These are phyloP conservation scores for Coemansia erecta DNA, from an alignment of 192 early-diverging fungal species.

Conservation along the genomic window DNA sequence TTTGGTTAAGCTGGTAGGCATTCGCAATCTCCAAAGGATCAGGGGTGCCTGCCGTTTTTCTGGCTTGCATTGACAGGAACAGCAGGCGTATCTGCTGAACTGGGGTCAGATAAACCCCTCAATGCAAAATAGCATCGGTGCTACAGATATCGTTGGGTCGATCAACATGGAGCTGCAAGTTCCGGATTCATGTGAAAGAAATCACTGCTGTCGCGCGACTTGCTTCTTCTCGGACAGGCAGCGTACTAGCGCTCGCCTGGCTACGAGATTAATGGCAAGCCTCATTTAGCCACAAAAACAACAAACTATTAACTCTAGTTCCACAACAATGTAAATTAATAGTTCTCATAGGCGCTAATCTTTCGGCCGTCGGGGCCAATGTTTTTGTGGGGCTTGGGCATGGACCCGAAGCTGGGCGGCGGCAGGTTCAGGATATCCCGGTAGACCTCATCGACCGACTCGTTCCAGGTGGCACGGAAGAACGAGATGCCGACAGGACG, in stretches of 20 bases:
- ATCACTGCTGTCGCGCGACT: too few species aligned
- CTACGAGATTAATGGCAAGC: not conserved
- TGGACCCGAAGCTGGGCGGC: constrained; percentile 32
- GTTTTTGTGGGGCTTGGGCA: constrained; percentile 18
- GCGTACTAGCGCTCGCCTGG: not conserved
- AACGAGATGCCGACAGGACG: constrained; percentile 43
- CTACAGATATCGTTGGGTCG: too few species aligned
- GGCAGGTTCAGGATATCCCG: constrained; percentile 37
- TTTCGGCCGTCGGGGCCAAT: constrained; percentile 49
- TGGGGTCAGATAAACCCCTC: too few species aligned
- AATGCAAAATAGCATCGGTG: too few species aligned
- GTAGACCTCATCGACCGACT: constrained; percentile 48
- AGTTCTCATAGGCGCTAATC: constrained; percentile 37
- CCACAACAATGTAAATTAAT: not conserved
- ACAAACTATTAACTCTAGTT: not conserved
- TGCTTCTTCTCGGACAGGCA: not conserved
- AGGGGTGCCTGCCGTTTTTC: too few species aligned
- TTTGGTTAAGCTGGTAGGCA: too few species aligned
- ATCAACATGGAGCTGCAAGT: too few species aligned
- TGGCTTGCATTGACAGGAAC: too few species aligned
- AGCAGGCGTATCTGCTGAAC: too few species aligned
- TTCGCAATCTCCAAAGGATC: too few species aligned
- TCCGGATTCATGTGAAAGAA: too few species aligned
- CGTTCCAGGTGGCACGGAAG: constrained; percentile 43
- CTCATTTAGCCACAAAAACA: too few species aligned